phyloP scores from a whole-genome alignment of 129 eudicot genomes.

The Logfia minima region DNA sequence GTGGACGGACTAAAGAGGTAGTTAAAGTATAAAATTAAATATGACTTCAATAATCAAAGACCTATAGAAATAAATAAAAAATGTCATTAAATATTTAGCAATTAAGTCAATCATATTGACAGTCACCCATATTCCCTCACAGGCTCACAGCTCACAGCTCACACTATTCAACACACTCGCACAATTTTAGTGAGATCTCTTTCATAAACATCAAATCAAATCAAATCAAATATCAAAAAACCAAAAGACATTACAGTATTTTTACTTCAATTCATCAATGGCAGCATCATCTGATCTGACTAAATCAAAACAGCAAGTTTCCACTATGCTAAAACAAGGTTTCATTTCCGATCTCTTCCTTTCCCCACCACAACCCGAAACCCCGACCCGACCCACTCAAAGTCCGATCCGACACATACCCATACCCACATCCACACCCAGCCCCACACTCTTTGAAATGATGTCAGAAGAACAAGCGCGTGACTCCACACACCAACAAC shows the following conservation, averaged over 20 bases:
- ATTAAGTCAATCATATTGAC: background rate
- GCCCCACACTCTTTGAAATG: slow-evolving; percentile 85
- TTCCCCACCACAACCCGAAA: slow-evolving; percentile 53
- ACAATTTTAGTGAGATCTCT: background rate
- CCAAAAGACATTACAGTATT: background rate
- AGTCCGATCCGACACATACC: slow-evolving; percentile 42
- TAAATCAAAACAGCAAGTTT: slow-evolving; percentile 52
- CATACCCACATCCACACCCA: slow-evolving; percentile 42
- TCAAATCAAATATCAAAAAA: background rate
- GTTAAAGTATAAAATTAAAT: too few relatives aligned
- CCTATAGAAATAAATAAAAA: too few relatives aligned
- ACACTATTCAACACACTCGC: background rate
- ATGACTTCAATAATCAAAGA: too few relatives aligned
- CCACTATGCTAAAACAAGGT: slow-evolving; percentile 92
- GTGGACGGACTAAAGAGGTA: too few relatives aligned
- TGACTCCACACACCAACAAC: slow-evolving; percentile 30
- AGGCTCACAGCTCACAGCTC: background rate
- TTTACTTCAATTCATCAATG: slow-evolving; percentile 36
- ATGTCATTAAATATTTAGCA: background rate
- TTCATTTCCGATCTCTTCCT: slow-evolving; percentile 70
- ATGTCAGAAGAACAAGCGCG: slow-evolving; percentile 75
- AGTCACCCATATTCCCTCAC: background rate
- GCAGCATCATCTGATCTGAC: slow-evolving; percentile 37
- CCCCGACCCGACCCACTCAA: slow-evolving; percentile 45
- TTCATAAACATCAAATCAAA: background rate